Base-by-base conservation (phyloP, 164 flowering plant genomes). In the Platanus orientalis region DNA sequence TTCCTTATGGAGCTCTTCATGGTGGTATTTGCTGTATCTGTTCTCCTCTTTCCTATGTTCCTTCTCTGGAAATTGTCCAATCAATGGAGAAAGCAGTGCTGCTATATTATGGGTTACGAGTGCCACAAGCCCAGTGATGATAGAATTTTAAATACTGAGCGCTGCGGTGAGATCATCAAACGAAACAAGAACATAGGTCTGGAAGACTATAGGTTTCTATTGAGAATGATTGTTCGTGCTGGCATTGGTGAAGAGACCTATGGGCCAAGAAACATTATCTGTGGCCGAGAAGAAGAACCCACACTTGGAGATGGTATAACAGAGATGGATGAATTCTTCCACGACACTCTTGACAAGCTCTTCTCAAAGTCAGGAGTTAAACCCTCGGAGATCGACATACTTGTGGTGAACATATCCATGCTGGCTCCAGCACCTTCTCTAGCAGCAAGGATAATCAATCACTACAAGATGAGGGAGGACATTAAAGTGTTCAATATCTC, bases 241-340 rank as follows among this genome's bases (percentile, higher is more conserved):
- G 92, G 92, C 62, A 75, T 86, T 9, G 92, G 92, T 0, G 92
- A 84, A 62, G 72, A 84, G 24, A 87, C 92, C 28, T 87, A 87
- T 71, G 84, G 67, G 1, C 86, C 92, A 2, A 61, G 80, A 24
- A 76, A 75, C 68, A 63, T 80, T 32, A 75, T 87, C 60, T 64
- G 20, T 0, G 78, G 79, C 42, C 70, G 78, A 0, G 89, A 84
- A 57, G 73, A 73, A 1, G 52, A 20, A 50, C 82, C 89, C 0
- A 64, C 77, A 0, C 10, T 72, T 7, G 45, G 3, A 0, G 89
- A 87, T 44, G 69, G 64, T 1, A 30, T 81, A 48, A 3, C 23
- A 1, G 92, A 86, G 61, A 80, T 83, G 87, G 87, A 84, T 17
- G 92, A 84, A 40, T 83, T 86, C 47, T 82, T 79, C 70, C 13